A percentile compares a stretch with the other conserved stretches of the same genome.
Evolutionary conservation across 169 alveolate species (phyloP).

Genomic region (Neospora caninum): DNA sequence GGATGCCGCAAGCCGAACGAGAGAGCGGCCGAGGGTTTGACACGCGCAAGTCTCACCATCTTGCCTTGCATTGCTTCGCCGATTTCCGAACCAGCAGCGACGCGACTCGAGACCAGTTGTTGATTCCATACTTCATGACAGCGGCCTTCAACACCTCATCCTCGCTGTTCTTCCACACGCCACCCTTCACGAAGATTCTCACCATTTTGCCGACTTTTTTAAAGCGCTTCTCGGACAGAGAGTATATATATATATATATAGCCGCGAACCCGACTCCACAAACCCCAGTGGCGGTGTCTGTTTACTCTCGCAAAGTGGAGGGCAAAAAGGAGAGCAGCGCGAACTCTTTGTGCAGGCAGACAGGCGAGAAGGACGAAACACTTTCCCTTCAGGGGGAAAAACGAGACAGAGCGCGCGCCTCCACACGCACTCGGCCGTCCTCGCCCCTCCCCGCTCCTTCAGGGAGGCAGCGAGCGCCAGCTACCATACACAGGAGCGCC

Average conservation of each 20-base stretch:
- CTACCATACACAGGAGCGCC: not conserved
- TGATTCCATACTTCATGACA: conserved; percentile 99
- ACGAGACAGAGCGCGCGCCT: no score
- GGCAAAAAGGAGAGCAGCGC: no score
- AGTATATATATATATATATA: not conserved
- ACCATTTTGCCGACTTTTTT: conserved; percentile 75
- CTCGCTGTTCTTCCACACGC: conserved; percentile 99
- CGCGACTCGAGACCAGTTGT: conserved; percentile 99
- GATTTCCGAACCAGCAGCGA: conserved; percentile 97
- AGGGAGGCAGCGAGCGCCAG: not conserved
- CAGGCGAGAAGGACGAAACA: no score
- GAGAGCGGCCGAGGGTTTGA: no score
- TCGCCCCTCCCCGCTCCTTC: no score
- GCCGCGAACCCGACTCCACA: no score
- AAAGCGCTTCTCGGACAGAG: not conserved
- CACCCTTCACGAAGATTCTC: conserved; percentile 98
- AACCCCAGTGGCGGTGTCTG: no score
- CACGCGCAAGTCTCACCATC: conserved; percentile 88
- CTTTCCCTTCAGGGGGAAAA: no score
- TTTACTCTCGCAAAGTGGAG: no score
- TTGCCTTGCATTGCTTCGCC: conserved; percentile 99
- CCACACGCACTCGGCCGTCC: no score
- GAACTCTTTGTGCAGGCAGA: no score
- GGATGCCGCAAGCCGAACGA: no score
- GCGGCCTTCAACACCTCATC: conserved; percentile 99